Evolutionary conservation across 768 basidiomycete species (phyloP).

Genomic region (Termitomyces sp.): DNA sequence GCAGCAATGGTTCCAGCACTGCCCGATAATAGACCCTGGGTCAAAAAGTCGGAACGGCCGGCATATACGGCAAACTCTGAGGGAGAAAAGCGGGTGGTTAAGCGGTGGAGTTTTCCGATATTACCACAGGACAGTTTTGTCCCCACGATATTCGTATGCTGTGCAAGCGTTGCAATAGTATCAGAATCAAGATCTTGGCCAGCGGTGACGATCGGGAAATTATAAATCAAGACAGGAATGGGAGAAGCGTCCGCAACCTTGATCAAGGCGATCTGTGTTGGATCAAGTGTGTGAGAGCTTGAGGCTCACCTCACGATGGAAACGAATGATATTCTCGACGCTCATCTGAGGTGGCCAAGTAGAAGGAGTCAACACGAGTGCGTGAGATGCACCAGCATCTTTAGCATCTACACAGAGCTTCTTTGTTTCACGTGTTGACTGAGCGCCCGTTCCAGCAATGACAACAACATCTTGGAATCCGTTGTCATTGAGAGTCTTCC

Average conservation of each 20-base stretch:
- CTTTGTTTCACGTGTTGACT: slow-evolving; percentile 71
- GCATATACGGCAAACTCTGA: slow-evolving; percentile 65
- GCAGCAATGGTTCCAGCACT: slow-evolving; percentile 65
- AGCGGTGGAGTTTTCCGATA: slow-evolving; percentile 77
- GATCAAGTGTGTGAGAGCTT: background rate
- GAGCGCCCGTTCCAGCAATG: slow-evolving; percentile 82
- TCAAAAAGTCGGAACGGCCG: slow-evolving; percentile 67
- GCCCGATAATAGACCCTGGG: slow-evolving; percentile 54
- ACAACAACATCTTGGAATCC: slow-evolving; percentile 64
- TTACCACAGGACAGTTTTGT: slow-evolving; percentile 82
- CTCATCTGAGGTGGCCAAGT: slow-evolving; percentile 67
- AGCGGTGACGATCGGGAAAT: slow-evolving; percentile 77
- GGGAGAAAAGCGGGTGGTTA: slow-evolving; percentile 51
- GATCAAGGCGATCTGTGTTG: slow-evolving; percentile 6
- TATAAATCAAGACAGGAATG: slow-evolving; percentile 77
- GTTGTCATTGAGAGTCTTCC: slow-evolving; percentile 66
- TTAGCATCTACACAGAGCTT: slow-evolving; percentile 66
- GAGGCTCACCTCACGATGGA: slow-evolving; percentile 52
- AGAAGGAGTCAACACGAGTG: slow-evolving; percentile 69
- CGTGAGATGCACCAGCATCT: slow-evolving; percentile 78
- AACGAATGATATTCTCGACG: slow-evolving; percentile 53
- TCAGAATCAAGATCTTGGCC: slow-evolving; percentile 86
- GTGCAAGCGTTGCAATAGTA: slow-evolving; percentile 57
- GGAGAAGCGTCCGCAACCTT: slow-evolving; percentile 67
- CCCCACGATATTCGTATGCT: slow-evolving; percentile 83